Base-by-base conservation (phyloP, 441 rosid species). In the Jatropha podagrica region DNA sequence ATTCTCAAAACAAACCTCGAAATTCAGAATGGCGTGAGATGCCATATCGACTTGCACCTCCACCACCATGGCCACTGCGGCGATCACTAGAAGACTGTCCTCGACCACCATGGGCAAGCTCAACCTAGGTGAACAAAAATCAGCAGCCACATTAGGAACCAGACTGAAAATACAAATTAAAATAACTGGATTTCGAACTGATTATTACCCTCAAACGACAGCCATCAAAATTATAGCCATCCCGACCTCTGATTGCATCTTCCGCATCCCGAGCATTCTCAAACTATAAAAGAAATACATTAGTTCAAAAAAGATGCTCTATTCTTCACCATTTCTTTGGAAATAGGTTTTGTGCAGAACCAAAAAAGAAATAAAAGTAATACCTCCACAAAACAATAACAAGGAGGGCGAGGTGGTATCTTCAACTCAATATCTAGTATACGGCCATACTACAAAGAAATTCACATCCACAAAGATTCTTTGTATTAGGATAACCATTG, bases 71-170 rank as follows among this genome's bases (percentile, higher is more conserved):
- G 48, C 97, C 85, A 73, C 95, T 88, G 77, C 97, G 91, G 27
- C 91, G 92, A 84, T 93, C 99, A 81, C 90, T 82, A 74, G 99
- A 89, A 67, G 95, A 82, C 68, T 83, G 97, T 59, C 97, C 93
- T 79, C 97, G 84, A 71, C 98, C 98, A 80, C 99, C 99, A 89
- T 91, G 99, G 61, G 99, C 97, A 81, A 95, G 96, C 83, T 95
- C 99, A 83, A 95, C 96, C 99, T 95, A 81, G 82, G 80, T 15
- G 78, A 38, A 80, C 40, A 20, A 70, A 44, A 27, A 76, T 70
- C 68, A 76, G 66, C 81, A 63, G 61, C 52, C 72, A 62, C 49
- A 58, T 8, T 64, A 23, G 69, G 73, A 76, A 15, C 32, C 40
- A 32, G 32, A 11, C 18, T 32, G 23, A 68, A 20, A 69, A 77